Evolutionary conservation across 169 alveolate genomes (phyloP).

Genomic region (Eimeria acervulina): DNA sequence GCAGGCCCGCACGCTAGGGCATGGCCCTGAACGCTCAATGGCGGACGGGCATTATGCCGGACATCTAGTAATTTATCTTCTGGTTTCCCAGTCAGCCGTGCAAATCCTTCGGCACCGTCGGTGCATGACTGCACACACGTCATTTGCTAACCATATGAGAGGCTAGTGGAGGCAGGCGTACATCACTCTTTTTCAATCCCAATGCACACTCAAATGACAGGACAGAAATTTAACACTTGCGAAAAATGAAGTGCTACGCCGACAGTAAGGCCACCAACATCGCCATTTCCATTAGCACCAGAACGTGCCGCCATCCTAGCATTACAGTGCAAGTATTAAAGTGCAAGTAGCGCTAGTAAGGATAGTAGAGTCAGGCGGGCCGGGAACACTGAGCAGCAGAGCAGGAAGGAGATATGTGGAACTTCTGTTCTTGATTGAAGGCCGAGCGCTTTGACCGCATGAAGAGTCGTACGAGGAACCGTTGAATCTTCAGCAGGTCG

Average conservation of each 20-base stretch:
- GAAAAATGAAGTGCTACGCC: neutral
- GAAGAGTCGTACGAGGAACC: conserved; percentile 28
- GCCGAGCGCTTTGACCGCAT: neutral
- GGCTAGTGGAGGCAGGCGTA: neutral
- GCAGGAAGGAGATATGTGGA: neutral
- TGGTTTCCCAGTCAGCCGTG: neutral
- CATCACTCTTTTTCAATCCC: neutral
- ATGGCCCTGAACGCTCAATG: neutral
- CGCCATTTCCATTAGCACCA: neutral
- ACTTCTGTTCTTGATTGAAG: neutral
- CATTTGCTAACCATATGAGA: neutral
- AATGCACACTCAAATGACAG: neutral
- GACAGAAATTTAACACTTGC: neutral
- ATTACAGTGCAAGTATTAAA: too few relatives aligned
- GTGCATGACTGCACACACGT: neutral
- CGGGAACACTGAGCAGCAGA: neutral
- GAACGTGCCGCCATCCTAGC: neutral
- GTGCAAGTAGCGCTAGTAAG: neutral
- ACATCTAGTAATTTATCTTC: neutral
- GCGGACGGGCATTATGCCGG: neutral
- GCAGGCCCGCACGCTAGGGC: neutral
- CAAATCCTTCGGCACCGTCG: neutral
- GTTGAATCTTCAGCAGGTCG: conserved; percentile 44
- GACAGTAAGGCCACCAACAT: neutral
- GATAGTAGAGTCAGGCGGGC: neutral